These are phyloP conservation scores for Wickerhamiella brachini DNA, from an alignment of 805 yeast species.

Conservation along the genomic window DNA sequence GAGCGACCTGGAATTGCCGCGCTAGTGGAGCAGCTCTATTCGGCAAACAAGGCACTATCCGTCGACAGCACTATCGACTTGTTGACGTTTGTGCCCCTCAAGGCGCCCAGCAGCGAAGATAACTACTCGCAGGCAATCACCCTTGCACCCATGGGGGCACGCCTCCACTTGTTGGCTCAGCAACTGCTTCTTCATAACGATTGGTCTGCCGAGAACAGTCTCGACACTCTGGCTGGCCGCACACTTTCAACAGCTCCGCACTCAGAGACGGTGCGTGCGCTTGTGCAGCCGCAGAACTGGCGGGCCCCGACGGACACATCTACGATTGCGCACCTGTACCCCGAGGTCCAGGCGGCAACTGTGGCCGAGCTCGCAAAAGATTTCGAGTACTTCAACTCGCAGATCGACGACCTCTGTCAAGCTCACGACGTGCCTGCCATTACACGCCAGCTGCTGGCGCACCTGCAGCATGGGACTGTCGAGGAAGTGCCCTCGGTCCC, in stretches of 20 bases:
- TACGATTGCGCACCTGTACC: background rate
- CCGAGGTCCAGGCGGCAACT: background rate
- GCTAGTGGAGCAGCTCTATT: background rate
- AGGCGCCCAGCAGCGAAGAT: background rate
- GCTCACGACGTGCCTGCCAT: background rate
- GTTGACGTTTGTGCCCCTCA: constrained; percentile 2
- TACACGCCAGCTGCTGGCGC: background rate
- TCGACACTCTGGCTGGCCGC: background rate
- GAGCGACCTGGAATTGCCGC: background rate
- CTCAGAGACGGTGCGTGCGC: background rate
- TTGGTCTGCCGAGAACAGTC: background rate
- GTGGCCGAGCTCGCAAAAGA: background rate
- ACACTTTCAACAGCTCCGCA: background rate
- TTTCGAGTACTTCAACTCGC: background rate
- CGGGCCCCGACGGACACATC: background rate
- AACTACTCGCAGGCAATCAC: background rate
- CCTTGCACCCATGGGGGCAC: background rate
- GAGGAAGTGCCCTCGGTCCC: too few relatives aligned
- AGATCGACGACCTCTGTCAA: background rate
- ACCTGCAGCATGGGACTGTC: background rate
- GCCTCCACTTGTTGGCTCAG: background rate
- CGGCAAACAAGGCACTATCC: background rate
- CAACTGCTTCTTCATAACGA: background rate
- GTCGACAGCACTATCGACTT: background rate
- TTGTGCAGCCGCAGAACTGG: background rate